Percentiles rank a stretch among this genome's conserved stretches.
phyloP scores from a whole-genome alignment of 73 alveolate genomes.

The Urostyla sp. region DNA sequence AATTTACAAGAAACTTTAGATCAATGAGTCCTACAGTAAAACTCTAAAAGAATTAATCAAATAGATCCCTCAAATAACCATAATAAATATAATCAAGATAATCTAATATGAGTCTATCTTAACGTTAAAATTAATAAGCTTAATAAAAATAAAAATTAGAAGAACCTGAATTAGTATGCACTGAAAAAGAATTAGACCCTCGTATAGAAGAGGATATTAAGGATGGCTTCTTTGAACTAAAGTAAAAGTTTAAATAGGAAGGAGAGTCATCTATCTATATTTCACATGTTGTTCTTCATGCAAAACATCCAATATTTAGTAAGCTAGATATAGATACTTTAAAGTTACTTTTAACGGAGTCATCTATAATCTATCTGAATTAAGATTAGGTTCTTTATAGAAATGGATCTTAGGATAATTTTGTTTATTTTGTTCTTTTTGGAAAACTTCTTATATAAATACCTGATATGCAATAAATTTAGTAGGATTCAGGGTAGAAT shows the following conservation, averaged over 20 bases:
- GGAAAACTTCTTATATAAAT: constrained; percentile 16
- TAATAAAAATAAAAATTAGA: too few species aligned
- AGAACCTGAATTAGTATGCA: constrained; percentile 44
- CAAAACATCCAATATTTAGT: constrained; percentile 42
- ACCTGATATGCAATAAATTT: background rate
- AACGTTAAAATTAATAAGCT: too few species aligned
- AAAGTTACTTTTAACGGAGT: constrained; percentile 4
- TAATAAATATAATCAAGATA: too few species aligned
- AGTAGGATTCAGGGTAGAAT: background rate
- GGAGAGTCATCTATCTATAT: constrained; percentile 39
- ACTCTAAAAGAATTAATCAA: too few species aligned
- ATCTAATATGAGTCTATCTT: too few species aligned
- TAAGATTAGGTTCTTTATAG: constrained; percentile 40
- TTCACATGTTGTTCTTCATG: constrained; percentile 58
- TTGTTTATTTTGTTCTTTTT: constrained; percentile 46
- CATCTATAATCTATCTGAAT: constrained; percentile 22
- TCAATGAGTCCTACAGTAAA: constrained; percentile 33
- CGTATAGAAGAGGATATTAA: constrained; percentile 40
- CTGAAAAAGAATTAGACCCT: constrained; percentile 39
- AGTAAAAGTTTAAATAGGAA: constrained; percentile 26
- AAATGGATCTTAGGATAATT: constrained; percentile 21
- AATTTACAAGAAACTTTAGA: constrained; percentile 24
- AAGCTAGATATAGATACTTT: constrained; percentile 45
- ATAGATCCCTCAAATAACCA: too few species aligned
- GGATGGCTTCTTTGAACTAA: constrained; percentile 60